phyloP scores from a whole-genome alignment of 2,329 filamentous ascomycete species.

The Penicillium sp. region DNA sequence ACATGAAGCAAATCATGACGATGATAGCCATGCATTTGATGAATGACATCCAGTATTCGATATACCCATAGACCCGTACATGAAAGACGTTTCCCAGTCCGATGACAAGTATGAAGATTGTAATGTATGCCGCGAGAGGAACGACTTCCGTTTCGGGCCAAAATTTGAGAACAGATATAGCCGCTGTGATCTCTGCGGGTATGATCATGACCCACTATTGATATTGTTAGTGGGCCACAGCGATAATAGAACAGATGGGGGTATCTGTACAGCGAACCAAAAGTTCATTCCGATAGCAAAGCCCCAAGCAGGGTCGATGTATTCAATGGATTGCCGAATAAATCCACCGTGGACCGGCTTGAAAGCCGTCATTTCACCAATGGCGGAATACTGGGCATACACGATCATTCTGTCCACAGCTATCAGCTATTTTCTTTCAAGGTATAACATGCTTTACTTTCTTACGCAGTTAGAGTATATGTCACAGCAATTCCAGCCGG shows the following conservation, averaged over 20 bases:
- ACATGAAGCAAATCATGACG: conserved; percentile 35
- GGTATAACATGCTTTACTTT: background rate
- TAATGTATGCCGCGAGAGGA: conserved; percentile 34
- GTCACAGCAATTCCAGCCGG: conserved; percentile 34
- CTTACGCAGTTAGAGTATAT: conserved; percentile 33
- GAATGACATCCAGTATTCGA: conserved; percentile 34
- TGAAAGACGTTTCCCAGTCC: conserved; percentile 28
- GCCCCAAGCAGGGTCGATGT: conserved; percentile 34
- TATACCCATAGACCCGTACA: conserved; percentile 30
- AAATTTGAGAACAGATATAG: conserved; percentile 32
- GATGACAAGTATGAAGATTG: conserved; percentile 32
- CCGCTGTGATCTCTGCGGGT: conserved; percentile 37
- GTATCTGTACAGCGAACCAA: conserved; percentile 35
- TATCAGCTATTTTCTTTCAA: background rate
- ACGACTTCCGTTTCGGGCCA: conserved; percentile 30
- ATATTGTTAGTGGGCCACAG: background rate
- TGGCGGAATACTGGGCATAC: conserved; percentile 33
- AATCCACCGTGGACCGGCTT: conserved; percentile 36
- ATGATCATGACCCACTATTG: conserved; percentile 33
- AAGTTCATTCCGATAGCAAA: conserved; percentile 38
- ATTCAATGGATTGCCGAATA: conserved; percentile 33
- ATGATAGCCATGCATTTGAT: conserved; percentile 32
- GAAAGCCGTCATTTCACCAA: conserved; percentile 34
- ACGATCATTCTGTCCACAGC: conserved; percentile 27
- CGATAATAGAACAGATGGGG: no score